phyloP scores from a whole-genome alignment of 106 monocot genomes.

The Allium sativum region DNA sequence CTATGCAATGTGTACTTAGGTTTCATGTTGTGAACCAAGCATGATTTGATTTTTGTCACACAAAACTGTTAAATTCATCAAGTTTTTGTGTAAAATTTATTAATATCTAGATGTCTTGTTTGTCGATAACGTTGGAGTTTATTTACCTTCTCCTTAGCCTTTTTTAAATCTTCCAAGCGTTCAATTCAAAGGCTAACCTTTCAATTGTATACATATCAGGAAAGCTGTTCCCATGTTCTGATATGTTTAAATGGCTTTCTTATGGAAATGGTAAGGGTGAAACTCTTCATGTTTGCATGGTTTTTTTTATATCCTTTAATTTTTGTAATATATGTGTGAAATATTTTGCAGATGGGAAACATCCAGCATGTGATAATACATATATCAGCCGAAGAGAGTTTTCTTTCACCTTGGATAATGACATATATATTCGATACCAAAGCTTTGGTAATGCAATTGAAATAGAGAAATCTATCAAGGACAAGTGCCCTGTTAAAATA shows the following conservation, averaged over 20 bases:
- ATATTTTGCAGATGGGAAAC: slow-evolving; percentile 71
- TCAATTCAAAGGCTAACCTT: slow-evolving; percentile 2
- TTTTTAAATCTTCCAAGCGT: no score
- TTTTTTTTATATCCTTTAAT: neutral
- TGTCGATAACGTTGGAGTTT: neutral
- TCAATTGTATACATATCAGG: slow-evolving; percentile 33
- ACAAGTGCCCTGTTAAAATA: slow-evolving; percentile 80
- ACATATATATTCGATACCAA: slow-evolving; percentile 79
- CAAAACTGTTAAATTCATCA: no score
- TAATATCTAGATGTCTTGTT: neutral
- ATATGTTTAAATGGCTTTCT: slow-evolving; percentile 92
- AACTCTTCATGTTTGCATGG: neutral
- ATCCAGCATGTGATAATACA: slow-evolving; percentile 74
- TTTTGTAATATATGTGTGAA: neutral
- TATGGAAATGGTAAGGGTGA: slow-evolving; percentile 74
- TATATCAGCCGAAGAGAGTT: slow-evolving; percentile 81
- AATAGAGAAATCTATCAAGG: slow-evolving; percentile 74
- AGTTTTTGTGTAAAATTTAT: no score
- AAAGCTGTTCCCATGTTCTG: slow-evolving; percentile 81
- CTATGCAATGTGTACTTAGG: neutral
- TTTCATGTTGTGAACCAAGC: neutral
- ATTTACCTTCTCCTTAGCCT: neutral
- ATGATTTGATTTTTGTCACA: neutral
- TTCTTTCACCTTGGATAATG: slow-evolving; percentile 81
- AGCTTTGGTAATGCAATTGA: slow-evolving; percentile 64